Percentiles rank a stretch among this genome's conserved stretches.
Evolutionary conservation across 108 stramenopile genomes (phyloP).

Genomic region (Cyclotella sp.): DNA sequence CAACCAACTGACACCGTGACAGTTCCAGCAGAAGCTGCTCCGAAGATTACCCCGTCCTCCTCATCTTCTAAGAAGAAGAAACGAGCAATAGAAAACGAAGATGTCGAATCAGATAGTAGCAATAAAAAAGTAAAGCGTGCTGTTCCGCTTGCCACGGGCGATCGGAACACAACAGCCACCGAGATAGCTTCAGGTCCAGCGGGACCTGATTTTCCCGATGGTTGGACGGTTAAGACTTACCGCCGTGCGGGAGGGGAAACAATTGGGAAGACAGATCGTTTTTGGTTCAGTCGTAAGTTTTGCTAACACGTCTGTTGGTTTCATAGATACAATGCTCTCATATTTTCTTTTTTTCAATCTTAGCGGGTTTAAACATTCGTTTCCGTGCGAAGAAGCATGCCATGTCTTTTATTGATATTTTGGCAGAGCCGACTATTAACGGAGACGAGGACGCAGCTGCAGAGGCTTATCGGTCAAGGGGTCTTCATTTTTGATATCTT

Average conservation of each 20-base stretch:
- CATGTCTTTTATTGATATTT: slow-evolving; percentile 46
- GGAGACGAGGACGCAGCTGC: slow-evolving; percentile 55
- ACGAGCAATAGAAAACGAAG: slow-evolving; percentile 6
- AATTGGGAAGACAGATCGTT: slow-evolving; percentile 54
- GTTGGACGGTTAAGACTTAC: slow-evolving; percentile 55
- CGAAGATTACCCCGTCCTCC: background rate
- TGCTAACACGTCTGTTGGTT: background rate
- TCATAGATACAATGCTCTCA: background rate
- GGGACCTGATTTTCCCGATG: slow-evolving; percentile 49
- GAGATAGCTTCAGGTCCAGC: slow-evolving; percentile 50
- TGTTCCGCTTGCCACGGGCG: slow-evolving; percentile 42
- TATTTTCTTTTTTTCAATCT: background rate
- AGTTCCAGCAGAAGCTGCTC: background rate
- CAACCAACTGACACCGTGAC: background rate
- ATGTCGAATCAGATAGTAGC: background rate
- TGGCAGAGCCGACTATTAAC: slow-evolving; percentile 34
- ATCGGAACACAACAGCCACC: slow-evolving; percentile 48
- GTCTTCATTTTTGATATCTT: slow-evolving; percentile 45
- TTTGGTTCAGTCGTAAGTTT: slow-evolving; percentile 48
- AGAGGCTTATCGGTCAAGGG: slow-evolving; percentile 38
- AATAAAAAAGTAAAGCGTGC: slow-evolving; percentile 30
- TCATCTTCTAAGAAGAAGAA: slow-evolving; percentile 22
- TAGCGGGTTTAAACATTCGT: slow-evolving; percentile 47
- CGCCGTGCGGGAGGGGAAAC: slow-evolving; percentile 55
- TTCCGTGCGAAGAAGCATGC: slow-evolving; percentile 57